These are phyloP conservation scores for Zhuliangozyma blackwelliae DNA, from an alignment of 1,139 yeast genomes.

Conservation along the genomic window DNA sequence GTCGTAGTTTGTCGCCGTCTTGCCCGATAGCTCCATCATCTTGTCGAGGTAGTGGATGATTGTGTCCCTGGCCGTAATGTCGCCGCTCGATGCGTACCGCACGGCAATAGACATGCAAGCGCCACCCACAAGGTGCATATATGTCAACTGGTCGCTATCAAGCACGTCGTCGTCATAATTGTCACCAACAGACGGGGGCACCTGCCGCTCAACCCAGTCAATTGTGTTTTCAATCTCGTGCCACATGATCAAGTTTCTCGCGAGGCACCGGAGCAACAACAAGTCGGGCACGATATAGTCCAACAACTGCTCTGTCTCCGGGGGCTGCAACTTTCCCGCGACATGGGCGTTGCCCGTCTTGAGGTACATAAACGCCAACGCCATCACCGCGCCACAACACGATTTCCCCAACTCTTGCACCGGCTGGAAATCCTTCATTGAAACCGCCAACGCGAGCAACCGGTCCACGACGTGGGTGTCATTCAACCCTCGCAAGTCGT, in stretches of 20 bases:
- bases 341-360: constrained; percentile 58
- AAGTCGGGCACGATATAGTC: constrained; percentile 83
- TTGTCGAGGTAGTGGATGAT: constrained; percentile 61
- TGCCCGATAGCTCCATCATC: constrained; percentile 50
- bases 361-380: constrained; percentile 70
- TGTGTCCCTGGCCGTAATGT: constrained; percentile 51
- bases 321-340: constrained; percentile 63
- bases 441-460: constrained; percentile 56
- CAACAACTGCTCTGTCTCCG: constrained; percentile 55
- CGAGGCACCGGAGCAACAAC: constrained; percentile 63
- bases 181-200: constrained; percentile 43
- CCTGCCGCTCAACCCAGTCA: constrained; percentile 59
- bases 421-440: constrained; percentile 67
- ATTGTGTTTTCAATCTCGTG: constrained; percentile 47
- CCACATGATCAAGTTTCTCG: constrained; percentile 79
- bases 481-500: constrained; percentile 54
- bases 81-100: constrained; percentile 68
- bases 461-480: constrained; percentile 71
- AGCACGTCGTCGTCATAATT: constrained; percentile 25
- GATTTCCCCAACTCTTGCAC: constrained; percentile 65
- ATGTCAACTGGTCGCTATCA: constrained; percentile 62
- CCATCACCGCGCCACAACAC: constrained; percentile 76
- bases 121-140: constrained; percentile 72
- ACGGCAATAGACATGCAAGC: constrained; percentile 71
- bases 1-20: constrained; percentile 52